A percentile compares a stretch with the other conserved stretches of the same genome.
Conservation (phyloP, 2,329 filamentous ascomycete species). For the Dryadomyces quercivorus region DNA sequence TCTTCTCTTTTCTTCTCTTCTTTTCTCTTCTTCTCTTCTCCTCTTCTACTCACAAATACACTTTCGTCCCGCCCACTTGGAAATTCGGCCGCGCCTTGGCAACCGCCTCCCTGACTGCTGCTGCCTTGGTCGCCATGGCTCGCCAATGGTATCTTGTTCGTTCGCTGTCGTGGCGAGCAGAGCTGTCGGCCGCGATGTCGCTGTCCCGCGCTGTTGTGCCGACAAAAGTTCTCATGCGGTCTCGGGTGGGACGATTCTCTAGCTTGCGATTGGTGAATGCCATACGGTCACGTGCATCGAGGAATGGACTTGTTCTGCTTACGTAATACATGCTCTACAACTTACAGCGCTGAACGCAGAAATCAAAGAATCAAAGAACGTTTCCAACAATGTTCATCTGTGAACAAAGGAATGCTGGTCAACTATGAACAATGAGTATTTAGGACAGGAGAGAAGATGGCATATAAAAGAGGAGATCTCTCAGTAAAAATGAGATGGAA, state of each 20-base stretch:
- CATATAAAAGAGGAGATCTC: too few species aligned
- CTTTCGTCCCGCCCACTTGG: constrained; percentile 38
- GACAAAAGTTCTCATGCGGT: neutral
- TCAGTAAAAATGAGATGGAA: too few species aligned
- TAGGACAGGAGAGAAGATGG: too few species aligned
- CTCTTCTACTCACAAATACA: constrained; percentile 37
- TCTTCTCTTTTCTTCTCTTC: neutral
- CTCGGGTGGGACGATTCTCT: neutral
- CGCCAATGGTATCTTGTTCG: neutral
- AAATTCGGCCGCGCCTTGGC: constrained; percentile 26
- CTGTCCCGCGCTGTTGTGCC: too few species aligned
- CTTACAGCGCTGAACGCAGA: too few species aligned
- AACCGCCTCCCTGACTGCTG: constrained; percentile 23
- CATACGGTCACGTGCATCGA: neutral
- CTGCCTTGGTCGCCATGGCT: constrained; percentile 18
- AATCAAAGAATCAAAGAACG: too few species aligned
- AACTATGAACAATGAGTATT: too few species aligned
- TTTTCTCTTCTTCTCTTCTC: neutral
- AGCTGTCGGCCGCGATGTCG: neutral
- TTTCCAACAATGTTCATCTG: too few species aligned
- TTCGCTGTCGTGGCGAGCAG: neutral
- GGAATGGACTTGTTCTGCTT: neutral
- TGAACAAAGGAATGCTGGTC: too few species aligned
- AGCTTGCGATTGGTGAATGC: neutral
- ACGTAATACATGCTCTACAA: too few species aligned